Evolutionary conservation across 1,284 basidiomycete genomes (phyloP).

Genomic region (Malassezia arunalokei): DNA sequence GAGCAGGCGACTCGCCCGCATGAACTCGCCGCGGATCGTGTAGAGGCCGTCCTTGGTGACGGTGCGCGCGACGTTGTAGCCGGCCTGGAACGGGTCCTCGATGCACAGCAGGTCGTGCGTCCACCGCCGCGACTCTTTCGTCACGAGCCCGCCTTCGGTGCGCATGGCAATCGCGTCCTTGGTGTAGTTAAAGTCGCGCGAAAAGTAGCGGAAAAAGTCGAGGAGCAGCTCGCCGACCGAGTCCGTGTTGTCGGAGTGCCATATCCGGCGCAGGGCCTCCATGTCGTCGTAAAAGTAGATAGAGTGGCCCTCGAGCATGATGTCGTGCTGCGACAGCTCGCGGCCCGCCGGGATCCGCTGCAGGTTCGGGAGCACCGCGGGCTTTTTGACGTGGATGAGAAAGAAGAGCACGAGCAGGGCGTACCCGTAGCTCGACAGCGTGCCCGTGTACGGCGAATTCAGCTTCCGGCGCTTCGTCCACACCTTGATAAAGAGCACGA

Average conservation of each 20-base stretch:
- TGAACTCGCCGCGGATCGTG: constrained; percentile 93
- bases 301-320: constrained; percentile 54
- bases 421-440: constrained; percentile 92
- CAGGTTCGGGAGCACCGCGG: constrained; percentile 45
- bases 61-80: constrained; percentile 90
- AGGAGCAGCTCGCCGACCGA: constrained; percentile 89
- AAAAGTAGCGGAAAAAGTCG: constrained; percentile 94
- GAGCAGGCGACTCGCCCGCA: constrained; percentile 67
- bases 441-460: constrained; percentile 93
- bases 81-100: constrained; percentile 81
- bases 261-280: constrained; percentile 73
- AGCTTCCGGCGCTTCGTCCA: constrained; percentile 98
- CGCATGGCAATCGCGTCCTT: constrained; percentile 81
- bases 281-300: constrained; percentile 90
- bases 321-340: constrained; percentile 54
- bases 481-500: constrained; percentile 95
- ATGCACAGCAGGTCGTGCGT: constrained; percentile 58
- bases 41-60: constrained; percentile 93
- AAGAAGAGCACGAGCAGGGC: constrained; percentile 95
- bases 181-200: constrained; percentile 83
- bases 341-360: constrained; percentile 45
- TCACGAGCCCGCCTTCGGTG: constrained; percentile 61
- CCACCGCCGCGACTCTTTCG: constrained; percentile 87
- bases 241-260: constrained; percentile 85
- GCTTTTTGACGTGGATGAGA: constrained; percentile 76